phyloP scores from a whole-genome alignment of 495 filamentous ascomycete species.

The Delitschia confertaspora region DNA sequence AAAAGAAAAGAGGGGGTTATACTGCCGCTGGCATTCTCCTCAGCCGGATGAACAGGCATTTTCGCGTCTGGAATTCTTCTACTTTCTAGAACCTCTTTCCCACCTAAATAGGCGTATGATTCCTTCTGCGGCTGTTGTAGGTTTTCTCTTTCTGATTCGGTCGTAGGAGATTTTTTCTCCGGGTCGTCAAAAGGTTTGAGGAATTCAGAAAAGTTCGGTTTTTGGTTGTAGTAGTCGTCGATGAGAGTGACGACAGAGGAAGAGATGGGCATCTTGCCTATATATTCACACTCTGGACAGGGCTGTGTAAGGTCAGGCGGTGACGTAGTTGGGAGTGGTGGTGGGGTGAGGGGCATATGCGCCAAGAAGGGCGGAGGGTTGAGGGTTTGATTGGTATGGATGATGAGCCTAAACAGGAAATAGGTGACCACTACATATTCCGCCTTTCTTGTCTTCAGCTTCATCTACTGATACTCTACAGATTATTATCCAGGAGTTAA shows the following conservation, averaged over 20 bases:
- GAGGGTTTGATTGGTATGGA: too few relatives aligned
- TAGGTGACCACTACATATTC: too few relatives aligned
- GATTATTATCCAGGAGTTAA: too few relatives aligned
- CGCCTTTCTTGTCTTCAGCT: too few relatives aligned
- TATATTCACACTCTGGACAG: background rate
- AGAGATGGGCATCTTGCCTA: constrained; percentile 1
- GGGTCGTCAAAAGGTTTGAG: constrained; percentile 1
- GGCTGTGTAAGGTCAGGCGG: background rate
- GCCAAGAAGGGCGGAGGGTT: too few relatives aligned
- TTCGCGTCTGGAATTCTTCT: constrained; percentile 2
- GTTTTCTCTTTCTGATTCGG: background rate
- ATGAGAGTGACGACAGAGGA: constrained; percentile 4
- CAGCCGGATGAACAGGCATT: constrained; percentile 38
- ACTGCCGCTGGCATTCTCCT: constrained; percentile 35
- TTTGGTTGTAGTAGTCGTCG: constrained; percentile 13
- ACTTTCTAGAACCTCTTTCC: background rate
- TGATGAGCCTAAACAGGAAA: too few relatives aligned
- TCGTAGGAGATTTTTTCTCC: background rate
- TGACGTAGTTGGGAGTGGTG: constrained; percentile 10
- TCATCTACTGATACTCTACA: too few relatives aligned
- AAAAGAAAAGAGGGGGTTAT: background rate
- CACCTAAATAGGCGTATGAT: background rate
- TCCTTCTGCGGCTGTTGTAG: background rate
- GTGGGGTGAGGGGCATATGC: too few relatives aligned
- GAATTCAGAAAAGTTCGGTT: constrained; percentile 9